Percentiles rank a stretch among this genome's conserved stretches.
Evolutionary conservation across 75 land plant species (phyloP).

Genomic region (Sequoia sempervirens): DNA sequence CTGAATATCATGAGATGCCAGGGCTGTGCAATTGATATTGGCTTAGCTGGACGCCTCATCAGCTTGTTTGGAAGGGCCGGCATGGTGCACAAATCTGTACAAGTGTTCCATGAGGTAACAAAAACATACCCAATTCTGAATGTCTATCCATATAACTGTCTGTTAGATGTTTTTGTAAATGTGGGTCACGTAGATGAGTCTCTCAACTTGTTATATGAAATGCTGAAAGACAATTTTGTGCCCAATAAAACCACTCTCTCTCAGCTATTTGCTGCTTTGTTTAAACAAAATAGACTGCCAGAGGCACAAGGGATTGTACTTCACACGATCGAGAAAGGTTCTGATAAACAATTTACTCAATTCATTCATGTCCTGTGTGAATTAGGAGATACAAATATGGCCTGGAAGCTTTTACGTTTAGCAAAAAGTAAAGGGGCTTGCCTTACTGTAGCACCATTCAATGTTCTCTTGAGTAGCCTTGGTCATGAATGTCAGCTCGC

Average conservation of each 20-base stretch:
- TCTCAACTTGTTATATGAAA: background rate
- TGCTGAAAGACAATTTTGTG: background rate
- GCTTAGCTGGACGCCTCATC: background rate
- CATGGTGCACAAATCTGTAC: background rate
- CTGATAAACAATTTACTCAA: constrained; percentile 5
- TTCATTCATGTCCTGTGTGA: background rate
- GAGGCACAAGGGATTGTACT: constrained; percentile 1
- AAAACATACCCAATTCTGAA: background rate
- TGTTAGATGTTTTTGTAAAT: constrained; percentile 1
- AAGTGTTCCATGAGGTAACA: constrained; percentile 6
- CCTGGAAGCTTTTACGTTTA: background rate
- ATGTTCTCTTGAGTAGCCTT: constrained; percentile 33
- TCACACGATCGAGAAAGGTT: constrained; percentile 10
- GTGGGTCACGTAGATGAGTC: background rate
- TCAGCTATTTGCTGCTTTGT: background rate
- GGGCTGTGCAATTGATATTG: background rate
- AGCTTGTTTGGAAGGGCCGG: background rate
- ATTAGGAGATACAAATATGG: background rate
- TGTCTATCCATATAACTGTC: constrained; percentile 1
- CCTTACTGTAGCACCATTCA: background rate
- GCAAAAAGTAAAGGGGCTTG: background rate
- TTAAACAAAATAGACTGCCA: background rate
- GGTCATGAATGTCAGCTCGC: constrained; percentile 30
- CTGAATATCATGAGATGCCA: background rate
- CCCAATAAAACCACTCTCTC: background rate